These are phyloP conservation scores for Lizonia empirigonia DNA, from an alignment of 2,329 filamentous ascomycete species.

Conservation along the genomic window DNA sequence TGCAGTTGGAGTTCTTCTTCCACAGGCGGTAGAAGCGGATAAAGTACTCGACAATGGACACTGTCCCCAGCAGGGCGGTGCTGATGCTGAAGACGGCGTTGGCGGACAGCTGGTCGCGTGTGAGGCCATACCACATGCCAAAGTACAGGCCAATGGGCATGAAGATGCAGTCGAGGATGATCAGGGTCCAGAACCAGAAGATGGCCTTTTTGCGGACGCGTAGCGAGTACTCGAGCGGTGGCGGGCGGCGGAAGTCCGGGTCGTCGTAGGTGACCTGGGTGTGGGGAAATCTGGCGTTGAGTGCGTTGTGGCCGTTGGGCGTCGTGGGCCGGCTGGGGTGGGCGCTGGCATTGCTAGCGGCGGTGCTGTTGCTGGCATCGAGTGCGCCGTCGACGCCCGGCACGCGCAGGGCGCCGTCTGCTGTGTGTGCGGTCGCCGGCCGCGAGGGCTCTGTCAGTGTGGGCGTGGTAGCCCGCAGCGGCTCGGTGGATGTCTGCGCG, in stretches of 20 bases:
- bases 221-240: constrained; percentile 62
- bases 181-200: constrained; percentile 63
- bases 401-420: constrained; percentile 24
- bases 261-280: constrained; percentile 51
- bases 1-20: constrained; percentile 59
- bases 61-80: constrained; percentile 58
- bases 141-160: constrained; percentile 67
- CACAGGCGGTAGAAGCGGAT: constrained; percentile 56
- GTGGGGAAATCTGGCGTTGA: constrained; percentile 46
- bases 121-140: constrained; percentile 63
- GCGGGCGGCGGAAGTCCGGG: constrained; percentile 51
- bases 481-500: constrained; percentile 39
- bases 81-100: constrained; percentile 62
- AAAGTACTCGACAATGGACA: constrained; percentile 61
- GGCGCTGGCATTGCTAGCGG: constrained; percentile 24
- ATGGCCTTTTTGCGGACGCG: constrained; percentile 61
- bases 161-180: constrained; percentile 63
- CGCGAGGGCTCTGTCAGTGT: constrained; percentile 7
- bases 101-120: constrained; percentile 51
- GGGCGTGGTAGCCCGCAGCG: constrained; percentile 31
- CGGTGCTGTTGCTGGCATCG: constrained; percentile 23
- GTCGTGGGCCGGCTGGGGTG: constrained; percentile 37
- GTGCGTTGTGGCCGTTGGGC: constrained; percentile 24
- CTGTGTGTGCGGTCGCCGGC: constrained; percentile 15
- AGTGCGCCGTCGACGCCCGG: constrained; percentile 26